Percentiles rank a stretch among this genome's conserved stretches.
Evolutionary conservation across 1,284 basidiomycete genomes (phyloP).

Genomic region (Naganishia albida): DNA sequence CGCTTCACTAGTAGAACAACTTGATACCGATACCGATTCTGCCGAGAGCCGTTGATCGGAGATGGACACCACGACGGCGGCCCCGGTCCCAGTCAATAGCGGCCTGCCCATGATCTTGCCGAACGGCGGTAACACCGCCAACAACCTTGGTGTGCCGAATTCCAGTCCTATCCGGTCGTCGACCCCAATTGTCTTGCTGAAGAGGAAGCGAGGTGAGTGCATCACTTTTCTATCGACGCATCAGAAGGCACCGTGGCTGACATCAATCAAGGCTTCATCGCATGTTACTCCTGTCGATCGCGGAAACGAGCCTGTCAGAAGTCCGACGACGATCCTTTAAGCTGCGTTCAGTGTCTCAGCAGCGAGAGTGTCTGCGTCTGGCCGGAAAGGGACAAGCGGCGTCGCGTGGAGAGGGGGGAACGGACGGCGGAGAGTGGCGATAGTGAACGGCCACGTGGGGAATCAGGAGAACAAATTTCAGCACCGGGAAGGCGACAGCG

Average conservation of each 20-base stretch:
- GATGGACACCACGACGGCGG: neutral
- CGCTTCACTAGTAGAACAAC: no score
- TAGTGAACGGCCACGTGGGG: neutral
- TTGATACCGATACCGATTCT: no score
- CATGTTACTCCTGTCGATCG: conserved; percentile 24
- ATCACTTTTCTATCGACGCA: neutral
- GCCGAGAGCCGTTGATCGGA: neutral
- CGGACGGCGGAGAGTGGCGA: neutral
- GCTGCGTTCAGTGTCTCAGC: conserved; percentile 21
- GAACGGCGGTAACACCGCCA: neutral
- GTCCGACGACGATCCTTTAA: conserved; percentile 12
- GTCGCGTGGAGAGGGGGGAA: conserved; percentile 22
- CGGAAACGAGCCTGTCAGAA: conserved; percentile 26
- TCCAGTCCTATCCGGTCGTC: conserved; percentile 21
- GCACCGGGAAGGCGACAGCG: neutral
- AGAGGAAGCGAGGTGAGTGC: conserved; percentile 17
- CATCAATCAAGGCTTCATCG: conserved; percentile 16
- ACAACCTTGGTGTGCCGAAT: neutral
- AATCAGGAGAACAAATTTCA: neutral
- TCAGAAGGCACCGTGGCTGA: neutral
- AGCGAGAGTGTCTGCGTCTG: conserved; percentile 27
- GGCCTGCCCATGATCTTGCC: neutral
- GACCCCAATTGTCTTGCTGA: conserved; percentile 22
- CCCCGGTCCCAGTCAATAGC: neutral
- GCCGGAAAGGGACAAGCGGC: conserved; percentile 28